Conservation (phyloP, 495 filamentous ascomycete species). For the Hypoxylon rickii region DNA sequence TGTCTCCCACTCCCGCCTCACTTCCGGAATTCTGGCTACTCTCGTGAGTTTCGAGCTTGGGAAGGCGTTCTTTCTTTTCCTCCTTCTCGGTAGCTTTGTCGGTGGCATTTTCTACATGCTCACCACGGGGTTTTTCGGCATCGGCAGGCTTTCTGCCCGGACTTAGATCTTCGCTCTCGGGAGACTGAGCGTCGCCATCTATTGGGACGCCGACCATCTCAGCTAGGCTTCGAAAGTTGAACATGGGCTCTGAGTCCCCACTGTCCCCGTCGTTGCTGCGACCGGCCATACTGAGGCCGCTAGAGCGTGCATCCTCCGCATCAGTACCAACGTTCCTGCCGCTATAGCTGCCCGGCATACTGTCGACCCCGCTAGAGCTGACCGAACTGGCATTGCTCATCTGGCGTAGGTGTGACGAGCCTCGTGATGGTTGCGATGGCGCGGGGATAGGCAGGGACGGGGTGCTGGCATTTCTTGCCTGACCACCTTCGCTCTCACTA, state of each 20-base stretch:
- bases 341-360: constrained; percentile 58
- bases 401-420: constrained; percentile 73
- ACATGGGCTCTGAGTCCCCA: constrained; percentile 73
- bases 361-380: constrained; percentile 74
- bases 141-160: constrained; percentile 22
- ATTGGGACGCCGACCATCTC: constrained; percentile 72
- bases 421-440: constrained; percentile 48
- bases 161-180: constrained; percentile 7
- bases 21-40: constrained; percentile 7
- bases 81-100: neutral
- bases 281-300: constrained; percentile 44
- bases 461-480: constrained; percentile 16
- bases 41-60: constrained; percentile 12
- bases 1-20: constrained; percentile 2
- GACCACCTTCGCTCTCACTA: constrained; percentile 25
- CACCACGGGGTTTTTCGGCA: constrained; percentile 24
- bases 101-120: constrained; percentile 33
- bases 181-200: constrained; percentile 37
- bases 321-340: constrained; percentile 41
- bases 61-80: constrained; percentile 3
- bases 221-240: constrained; percentile 88
- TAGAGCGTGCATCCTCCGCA: constrained; percentile 53
- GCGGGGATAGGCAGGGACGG: constrained; percentile 43
- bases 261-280: constrained; percentile 53
- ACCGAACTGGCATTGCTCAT: constrained; percentile 84